A percentile compares a stretch with the other conserved stretches of the same genome.
Conservation (phyloP, 2,329 filamentous ascomycete genomes). For the Pseudogymnoascus sp. region DNA sequence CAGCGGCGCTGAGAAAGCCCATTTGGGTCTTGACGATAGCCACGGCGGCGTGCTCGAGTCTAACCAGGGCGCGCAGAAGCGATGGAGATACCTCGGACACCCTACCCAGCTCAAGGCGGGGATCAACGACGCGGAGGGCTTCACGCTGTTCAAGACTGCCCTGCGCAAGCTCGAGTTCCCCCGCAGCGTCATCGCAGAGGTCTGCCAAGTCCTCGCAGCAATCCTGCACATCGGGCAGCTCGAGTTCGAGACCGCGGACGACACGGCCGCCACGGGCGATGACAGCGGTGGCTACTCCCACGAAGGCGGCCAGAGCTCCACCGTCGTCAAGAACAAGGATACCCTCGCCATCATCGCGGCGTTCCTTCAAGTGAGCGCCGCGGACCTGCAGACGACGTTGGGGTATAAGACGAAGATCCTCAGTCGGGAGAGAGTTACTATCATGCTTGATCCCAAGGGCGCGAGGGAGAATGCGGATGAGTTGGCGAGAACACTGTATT, state of each 20-base stretch:
- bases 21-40: conserved; percentile 55
- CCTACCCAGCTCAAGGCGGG: conserved; percentile 95
- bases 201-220: conserved; percentile 87
- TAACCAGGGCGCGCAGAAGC: conserved; percentile 51
- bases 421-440: conserved; percentile 91
- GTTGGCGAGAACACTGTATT: conserved; percentile 86
- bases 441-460: conserved; percentile 91
- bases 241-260: conserved; percentile 78
- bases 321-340: conserved; percentile 89
- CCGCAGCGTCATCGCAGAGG: conserved; percentile 86
- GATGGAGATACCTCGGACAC: conserved; percentile 95
- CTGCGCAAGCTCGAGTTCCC: conserved; percentile 91
- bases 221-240: conserved; percentile 98
- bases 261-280: conserved; percentile 72
- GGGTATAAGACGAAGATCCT: conserved; percentile 97
- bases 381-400: conserved; percentile 78
- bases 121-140: conserved; percentile 91
- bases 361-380: conserved; percentile 80
- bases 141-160: conserved; percentile 95
- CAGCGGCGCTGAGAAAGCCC: conserved; percentile 79
- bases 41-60: conserved; percentile 45
- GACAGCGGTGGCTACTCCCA: conserved; percentile 96
- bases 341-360: conserved; percentile 78
- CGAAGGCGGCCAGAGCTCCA: conserved; percentile 81
- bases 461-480: conserved; percentile 91